Conservation (phyloP, 192 early-diverging fungal species). For the Rhizophagus sp. region DNA sequence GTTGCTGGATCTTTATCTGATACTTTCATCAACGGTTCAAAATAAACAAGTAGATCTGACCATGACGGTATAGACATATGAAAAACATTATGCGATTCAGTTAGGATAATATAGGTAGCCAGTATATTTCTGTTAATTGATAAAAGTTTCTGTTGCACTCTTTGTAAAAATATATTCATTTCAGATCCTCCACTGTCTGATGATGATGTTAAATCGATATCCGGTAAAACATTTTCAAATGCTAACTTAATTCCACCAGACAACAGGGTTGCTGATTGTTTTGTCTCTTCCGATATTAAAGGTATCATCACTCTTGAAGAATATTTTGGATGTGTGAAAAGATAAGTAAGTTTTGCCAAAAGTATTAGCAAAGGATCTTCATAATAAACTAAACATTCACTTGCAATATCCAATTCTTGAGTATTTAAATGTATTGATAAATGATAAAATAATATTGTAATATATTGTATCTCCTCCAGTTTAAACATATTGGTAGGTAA, state of each 20-base stretch:
- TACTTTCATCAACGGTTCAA: constrained; percentile 19
- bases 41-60: constrained; percentile 12
- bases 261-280: constrained; percentile 5
- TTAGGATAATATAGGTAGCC: constrained; percentile 16
- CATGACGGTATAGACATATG: constrained; percentile 1
- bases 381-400: constrained; percentile 35
- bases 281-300: constrained; percentile 9
- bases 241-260: constrained; percentile 8
- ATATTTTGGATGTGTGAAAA: constrained; percentile 42
- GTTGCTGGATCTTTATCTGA: constrained; percentile 21
- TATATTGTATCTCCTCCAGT: constrained; percentile 54
- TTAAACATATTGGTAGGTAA: constrained; percentile 40
- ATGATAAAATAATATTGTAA: constrained; percentile 53
- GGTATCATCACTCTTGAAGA: constrained; percentile 15
- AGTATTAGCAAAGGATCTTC: constrained; percentile 37
- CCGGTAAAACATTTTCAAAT: neutral
- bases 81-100: constrained; percentile 15
- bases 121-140: constrained; percentile 26
- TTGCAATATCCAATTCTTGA: constrained; percentile 29
- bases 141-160: constrained; percentile 28
- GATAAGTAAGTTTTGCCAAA: constrained; percentile 38
- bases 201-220: neutral
- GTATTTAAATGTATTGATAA: constrained; percentile 43
- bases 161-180: constrained; percentile 24
- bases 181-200: neutral